A percentile compares a stretch with the other conserved stretches of the same genome.
phyloP scores from a whole-genome alignment of 2,329 filamentous ascomycete species.

The Aspergillus japonicus region DNA sequence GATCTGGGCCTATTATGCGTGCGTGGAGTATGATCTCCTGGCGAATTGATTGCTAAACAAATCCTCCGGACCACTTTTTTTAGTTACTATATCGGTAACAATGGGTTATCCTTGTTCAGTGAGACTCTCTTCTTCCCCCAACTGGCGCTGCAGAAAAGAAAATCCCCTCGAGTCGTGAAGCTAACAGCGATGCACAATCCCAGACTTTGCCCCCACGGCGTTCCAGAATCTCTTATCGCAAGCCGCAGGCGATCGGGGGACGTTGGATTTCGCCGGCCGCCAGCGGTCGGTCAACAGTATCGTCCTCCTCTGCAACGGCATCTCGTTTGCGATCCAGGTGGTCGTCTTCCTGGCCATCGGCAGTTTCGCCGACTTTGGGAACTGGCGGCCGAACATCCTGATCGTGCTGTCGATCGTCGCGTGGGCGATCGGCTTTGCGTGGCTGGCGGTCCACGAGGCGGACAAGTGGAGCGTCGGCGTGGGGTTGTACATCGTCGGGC shows the following conservation, averaged over 20 bases:
- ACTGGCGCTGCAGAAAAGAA: too few relatives aligned
- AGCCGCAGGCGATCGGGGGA: conserved; percentile 55
- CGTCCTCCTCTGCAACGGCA: conserved; percentile 64
- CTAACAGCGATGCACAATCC: background rate
- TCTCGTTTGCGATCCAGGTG: conserved; percentile 66
- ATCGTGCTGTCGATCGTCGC: conserved; percentile 61
- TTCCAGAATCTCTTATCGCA: conserved; percentile 65
- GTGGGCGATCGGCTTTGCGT: conserved; percentile 64
- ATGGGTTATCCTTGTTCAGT: conserved; percentile 62
- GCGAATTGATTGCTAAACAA: conserved; percentile 21
- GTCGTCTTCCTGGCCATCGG: conserved; percentile 50
- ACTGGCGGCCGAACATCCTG: conserved; percentile 62
- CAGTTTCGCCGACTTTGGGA: conserved; percentile 61
- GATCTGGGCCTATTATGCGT: conserved; percentile 58
- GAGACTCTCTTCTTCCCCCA: conserved; percentile 7
- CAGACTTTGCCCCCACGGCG: conserved; percentile 61
- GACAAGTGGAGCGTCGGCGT: conserved; percentile 61
- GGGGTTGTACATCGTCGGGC: conserved; percentile 64
- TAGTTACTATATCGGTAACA: conserved; percentile 65
- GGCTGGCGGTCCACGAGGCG: conserved; percentile 63
- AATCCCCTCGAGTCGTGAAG: background rate
- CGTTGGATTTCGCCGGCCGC: conserved; percentile 57
- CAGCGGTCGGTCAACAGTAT: conserved; percentile 64
- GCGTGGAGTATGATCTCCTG: conserved; percentile 23
- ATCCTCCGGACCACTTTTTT: conserved; percentile 5